phyloP scores from a whole-genome alignment of 2,329 filamentous ascomycete genomes.

The Chaetoscypha palmicola region DNA sequence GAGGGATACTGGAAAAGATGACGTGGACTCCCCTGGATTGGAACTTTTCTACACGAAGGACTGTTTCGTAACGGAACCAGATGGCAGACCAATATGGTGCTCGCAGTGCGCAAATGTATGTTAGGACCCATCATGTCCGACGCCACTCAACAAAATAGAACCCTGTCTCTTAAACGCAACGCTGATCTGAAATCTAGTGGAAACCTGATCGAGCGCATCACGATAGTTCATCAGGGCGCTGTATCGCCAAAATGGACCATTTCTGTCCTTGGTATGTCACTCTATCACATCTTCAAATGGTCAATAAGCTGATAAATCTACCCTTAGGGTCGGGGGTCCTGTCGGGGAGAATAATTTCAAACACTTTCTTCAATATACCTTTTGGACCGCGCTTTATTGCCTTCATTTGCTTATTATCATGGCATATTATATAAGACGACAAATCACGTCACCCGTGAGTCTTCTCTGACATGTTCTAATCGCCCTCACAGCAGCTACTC shows the following conservation, averaged over 20 bases:
- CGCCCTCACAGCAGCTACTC: too few relatives aligned
- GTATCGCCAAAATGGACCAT: conserved; percentile 87
- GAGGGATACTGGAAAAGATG: conserved; percentile 14
- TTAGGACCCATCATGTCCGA: too few relatives aligned
- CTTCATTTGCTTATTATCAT: conserved; percentile 55
- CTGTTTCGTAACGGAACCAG: conserved; percentile 73
- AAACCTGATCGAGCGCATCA: conserved; percentile 85
- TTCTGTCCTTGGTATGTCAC: conserved; percentile 72
- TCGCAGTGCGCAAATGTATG: conserved; percentile 67
- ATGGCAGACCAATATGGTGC: conserved; percentile 85
- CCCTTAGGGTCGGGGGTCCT: conserved; percentile 74
- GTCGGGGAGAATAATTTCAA: conserved; percentile 84
- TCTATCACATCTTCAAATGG: neutral
- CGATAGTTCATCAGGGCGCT: conserved; percentile 80
- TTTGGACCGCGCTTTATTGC: conserved; percentile 65
- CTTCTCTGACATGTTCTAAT: neutral
- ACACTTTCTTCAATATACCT: conserved; percentile 83
- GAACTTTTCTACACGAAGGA: conserved; percentile 76
- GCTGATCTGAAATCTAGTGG: conserved; percentile 27
- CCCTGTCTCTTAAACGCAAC: neutral
- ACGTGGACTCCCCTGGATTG: conserved; percentile 58
- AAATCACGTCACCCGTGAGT: conserved; percentile 31
- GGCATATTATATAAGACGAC: conserved; percentile 52
- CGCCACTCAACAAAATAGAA: too few relatives aligned
- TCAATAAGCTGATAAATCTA: conserved; percentile 4